Conservation (phyloP, 306 rosid genomes). For the Argentina anserina region DNA sequence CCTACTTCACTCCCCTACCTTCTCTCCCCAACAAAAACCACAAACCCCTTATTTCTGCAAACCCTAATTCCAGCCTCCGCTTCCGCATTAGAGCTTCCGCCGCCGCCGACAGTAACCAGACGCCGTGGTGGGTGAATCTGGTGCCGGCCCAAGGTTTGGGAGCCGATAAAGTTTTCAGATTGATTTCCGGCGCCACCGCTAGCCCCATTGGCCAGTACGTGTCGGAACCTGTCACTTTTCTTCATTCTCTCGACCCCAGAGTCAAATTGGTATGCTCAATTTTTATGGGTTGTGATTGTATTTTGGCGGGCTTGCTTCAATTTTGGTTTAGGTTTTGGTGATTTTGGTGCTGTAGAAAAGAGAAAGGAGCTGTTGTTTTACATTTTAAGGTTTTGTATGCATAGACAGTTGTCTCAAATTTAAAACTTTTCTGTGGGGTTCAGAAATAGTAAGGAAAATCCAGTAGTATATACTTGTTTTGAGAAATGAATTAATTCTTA, state of each 20-base stretch:
- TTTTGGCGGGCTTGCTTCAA: background rate
- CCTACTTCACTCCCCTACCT: conserved; percentile 11
- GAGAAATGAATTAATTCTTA: background rate
- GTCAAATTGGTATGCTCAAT: conserved; percentile 63
- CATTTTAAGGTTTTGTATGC: background rate
- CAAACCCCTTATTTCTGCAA: conserved; percentile 22
- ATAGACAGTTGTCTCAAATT: background rate
- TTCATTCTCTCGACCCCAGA: conserved; percentile 84
- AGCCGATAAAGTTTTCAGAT: conserved; percentile 69
- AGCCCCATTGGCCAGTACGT: conserved; percentile 91
- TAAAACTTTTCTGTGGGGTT: too few relatives aligned
- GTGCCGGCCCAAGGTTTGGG: conserved; percentile 61
- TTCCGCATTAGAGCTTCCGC: conserved; percentile 52
- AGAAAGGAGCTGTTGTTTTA: background rate
- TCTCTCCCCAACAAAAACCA: background rate
- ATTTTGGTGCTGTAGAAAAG: too few relatives aligned
- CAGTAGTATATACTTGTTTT: background rate
- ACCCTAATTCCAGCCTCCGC: conserved; percentile 10
- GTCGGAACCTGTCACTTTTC: conserved; percentile 77
- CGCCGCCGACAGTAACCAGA: conserved; percentile 27
- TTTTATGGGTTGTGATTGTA: conserved; percentile 8
- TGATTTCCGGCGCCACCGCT: conserved; percentile 82
- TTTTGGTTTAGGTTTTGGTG: background rate
- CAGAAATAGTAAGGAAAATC: background rate
- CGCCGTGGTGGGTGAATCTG: conserved; percentile 61